Evolutionary conservation across 768 basidiomycete species (phyloP), one percentile per base, ranked within the genome.

Genomic region (Suillus cothurnatus): DNA sequence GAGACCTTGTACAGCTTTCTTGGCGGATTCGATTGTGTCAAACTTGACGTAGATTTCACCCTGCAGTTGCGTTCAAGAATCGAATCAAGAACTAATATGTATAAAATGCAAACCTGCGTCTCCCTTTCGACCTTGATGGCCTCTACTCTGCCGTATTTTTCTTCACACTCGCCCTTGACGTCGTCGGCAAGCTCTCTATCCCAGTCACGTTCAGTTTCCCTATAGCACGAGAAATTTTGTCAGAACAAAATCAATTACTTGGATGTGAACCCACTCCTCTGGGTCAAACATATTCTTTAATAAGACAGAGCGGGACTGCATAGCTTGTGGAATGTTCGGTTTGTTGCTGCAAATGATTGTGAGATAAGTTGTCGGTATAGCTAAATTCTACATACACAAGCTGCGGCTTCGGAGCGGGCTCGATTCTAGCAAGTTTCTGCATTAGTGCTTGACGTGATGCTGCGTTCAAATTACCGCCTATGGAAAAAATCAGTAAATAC

Each of bases 361-460:
- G 8, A 39, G 49, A 39, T 67, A 14, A 65, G 71, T 75, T 23
- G 75, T 66, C 55, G n/a, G 47, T 45, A 53, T 5, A 60, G 31
- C 14, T 28, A 28, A 52, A 31, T 49, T 45, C 41, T 53, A 76
- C 88, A 68, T 79, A 94, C 92, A 86, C 76, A 31, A 88, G 85
- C 71, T 87, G 82, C 69, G 86, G 83, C 72, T 81, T 82, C 59
- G 85, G 79, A 59, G 88, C 78, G 53, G 86, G 82, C 72, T 94
- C 92, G 80, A 88, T 93, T 84, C 97, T 94, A 78, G 97, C 95
- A 86, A 99, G 93, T 89, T 99, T 99, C 82, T 96, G 94, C 97
- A 99, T 99, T 83, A 99, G 94, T 79, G 95, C 94, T 85, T 97
- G 95, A 81, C 97, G 93, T 76, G 95, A 94, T 74, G 93, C 93